Base-by-base conservation (phyloP, 371 early-diverging fungal species). In the Mucor sp. region DNA sequence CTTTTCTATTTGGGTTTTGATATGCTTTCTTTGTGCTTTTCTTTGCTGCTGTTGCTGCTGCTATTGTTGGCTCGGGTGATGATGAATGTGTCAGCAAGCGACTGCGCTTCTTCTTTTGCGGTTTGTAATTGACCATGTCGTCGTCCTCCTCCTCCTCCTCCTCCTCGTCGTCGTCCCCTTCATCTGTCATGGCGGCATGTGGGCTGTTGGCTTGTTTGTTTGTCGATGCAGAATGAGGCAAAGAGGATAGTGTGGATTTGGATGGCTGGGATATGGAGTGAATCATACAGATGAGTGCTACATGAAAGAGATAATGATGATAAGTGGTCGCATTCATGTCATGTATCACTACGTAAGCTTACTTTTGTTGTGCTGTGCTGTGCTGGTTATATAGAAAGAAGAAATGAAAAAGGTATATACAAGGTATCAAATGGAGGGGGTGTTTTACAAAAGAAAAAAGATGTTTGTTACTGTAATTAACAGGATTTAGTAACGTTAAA, bases 1-100 rank as follows among this genome's bases (percentile, higher is more conserved):
- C 87, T n/a, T 77, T 79, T 43, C 78, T 74, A 55, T 85, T 82
- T 9, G 86, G 83, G 63, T 88, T 79, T 23, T 62, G 65, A 30
- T 32, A 33, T 2, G 57, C 27, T 15, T 64, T 65, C 21, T 65
- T 65, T 19, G 33, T 7, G 19, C 50, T 48, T 23, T 61, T 65
- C 44, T 58, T 63, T 21, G 23, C 5, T 32, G 56, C 21, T 30
- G 30, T n/a, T n/a, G n/a, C n/a, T n/a, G n/a, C n/a, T 21, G 23
- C 5, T 32, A 44, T 15, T 30, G 30, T 6, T 23, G 62, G 67
- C 56, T 67, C 67, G 14, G 67, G 67, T 57, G 67, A 67, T n/a
- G 62, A 66, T 53, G 60, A 60, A 19, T 30, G 21, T 12, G 61
- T 43, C 12, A 60, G 21, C 5, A 53, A 28, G 28, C 61, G 62